Evolutionary conservation across 306 rosid genomes (phyloP).

Genomic region (Dryas drummondii): DNA sequence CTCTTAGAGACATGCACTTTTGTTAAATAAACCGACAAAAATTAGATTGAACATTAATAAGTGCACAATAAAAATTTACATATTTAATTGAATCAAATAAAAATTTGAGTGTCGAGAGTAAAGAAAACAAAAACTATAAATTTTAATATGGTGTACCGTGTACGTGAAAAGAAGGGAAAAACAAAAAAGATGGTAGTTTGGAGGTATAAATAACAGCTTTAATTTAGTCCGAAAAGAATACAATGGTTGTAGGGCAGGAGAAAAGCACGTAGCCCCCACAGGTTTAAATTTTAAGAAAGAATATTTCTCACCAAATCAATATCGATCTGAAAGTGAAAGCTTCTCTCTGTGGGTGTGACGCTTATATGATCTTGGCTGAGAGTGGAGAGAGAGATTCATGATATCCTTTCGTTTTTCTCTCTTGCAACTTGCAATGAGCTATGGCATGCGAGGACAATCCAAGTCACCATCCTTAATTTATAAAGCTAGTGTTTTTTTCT

Average conservation of each 20-base stretch:
- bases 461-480: not conserved
- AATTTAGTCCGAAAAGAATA: not conserved
- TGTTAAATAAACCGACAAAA: too few relatives aligned
- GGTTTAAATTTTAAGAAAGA: not conserved
- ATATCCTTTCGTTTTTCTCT: not conserved
- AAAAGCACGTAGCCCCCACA: slow-evolving; percentile 16
- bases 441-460: slow-evolving; percentile 28
- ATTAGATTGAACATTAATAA: too few relatives aligned
- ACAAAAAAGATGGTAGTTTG: not conserved
- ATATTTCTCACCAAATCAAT: slow-evolving; percentile 10
- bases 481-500: too few relatives aligned
- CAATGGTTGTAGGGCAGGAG: slow-evolving; percentile 2
- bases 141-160: too few relatives aligned
- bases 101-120: too few relatives aligned
- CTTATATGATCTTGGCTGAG: too few relatives aligned
- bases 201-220: slow-evolving; percentile 4
- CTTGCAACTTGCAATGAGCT: slow-evolving; percentile 1
- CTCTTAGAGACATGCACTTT: too few relatives aligned
- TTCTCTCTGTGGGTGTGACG: too few relatives aligned
- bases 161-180: not conserved
- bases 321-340: not conserved
- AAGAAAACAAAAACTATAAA: too few relatives aligned
- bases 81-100: too few relatives aligned
- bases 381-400: too few relatives aligned
- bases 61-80: too few relatives aligned